A percentile compares a stretch with the other conserved stretches of the same genome.
Conservation (phyloP, 192 early-diverging fungal genomes). For the Funneliformis geosporum region DNA sequence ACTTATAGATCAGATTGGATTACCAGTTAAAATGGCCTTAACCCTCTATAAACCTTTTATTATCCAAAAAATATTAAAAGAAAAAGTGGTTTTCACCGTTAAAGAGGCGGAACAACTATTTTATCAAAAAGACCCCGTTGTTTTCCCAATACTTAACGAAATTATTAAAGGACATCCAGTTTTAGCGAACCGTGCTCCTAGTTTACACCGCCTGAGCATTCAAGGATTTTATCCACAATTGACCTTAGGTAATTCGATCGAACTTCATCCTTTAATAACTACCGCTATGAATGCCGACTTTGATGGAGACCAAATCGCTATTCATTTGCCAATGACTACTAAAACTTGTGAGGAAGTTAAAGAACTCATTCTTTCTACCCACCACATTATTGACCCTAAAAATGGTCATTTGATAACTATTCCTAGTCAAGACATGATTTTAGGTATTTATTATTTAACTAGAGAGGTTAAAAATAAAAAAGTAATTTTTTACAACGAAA, state of each 20-base stretch:
- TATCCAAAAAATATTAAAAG: conserved; percentile 24
- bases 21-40: conserved; percentile 23
- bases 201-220: conserved; percentile 16
- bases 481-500: background rate
- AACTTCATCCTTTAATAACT: conserved; percentile 25
- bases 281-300: conserved; percentile 15
- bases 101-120: conserved; percentile 16
- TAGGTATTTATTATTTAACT: conserved; percentile 25
- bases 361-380: background rate
- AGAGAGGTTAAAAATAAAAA: background rate
- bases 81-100: conserved; percentile 24
- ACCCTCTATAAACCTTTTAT: conserved; percentile 20
- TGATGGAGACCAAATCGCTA: conserved; percentile 25
- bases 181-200: conserved; percentile 6
- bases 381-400: conserved; percentile 23
- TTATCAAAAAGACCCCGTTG: background rate
- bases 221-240: conserved; percentile 15
- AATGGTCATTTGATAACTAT: conserved; percentile 13
- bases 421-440: conserved; percentile 26
- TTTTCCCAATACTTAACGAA: conserved; percentile 8
- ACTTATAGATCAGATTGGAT: background rate
- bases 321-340: conserved; percentile 2
- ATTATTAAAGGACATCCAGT: conserved; percentile 11
- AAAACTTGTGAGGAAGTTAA: background rate
- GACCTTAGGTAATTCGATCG: background rate